A percentile compares a stretch with the other conserved stretches of the same genome.
These are phyloP conservation scores for Penicillium verrucosum DNA, from an alignment of 2,329 filamentous ascomycete species.

Conservation along the genomic window DNA sequence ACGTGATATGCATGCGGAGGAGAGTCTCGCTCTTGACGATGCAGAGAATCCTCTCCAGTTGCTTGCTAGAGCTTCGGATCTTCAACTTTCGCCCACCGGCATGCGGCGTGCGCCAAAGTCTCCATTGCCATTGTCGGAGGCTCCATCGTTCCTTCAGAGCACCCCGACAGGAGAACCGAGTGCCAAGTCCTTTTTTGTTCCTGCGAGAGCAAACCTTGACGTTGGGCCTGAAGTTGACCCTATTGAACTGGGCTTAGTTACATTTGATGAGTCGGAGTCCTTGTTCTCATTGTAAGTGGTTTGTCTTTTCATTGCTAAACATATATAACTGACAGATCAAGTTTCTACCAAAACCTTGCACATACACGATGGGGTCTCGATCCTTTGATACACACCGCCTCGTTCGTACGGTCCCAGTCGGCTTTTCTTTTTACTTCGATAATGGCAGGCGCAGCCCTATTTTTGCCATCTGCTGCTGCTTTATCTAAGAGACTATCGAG, in stretches of 20 bases:
- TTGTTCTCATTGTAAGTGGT: conserved; percentile 61
- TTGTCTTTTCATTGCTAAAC: not conserved
- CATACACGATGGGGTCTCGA: conserved; percentile 74
- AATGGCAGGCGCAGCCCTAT: conserved; percentile 65
- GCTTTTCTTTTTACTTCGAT: conserved; percentile 71
- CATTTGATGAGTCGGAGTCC: conserved; percentile 60
- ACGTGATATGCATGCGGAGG: conserved; percentile 38
- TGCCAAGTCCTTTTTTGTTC: conserved; percentile 65
- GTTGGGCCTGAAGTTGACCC: conserved; percentile 64
- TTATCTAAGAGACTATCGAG: conserved; percentile 63
- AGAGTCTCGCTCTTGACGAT: conserved; percentile 63
- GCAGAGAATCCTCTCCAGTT: conserved; percentile 73
- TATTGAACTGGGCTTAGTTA: conserved; percentile 66
- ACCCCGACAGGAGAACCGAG: conserved; percentile 8
- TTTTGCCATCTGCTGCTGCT: conserved; percentile 61
- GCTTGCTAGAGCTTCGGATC: conserved; percentile 68
- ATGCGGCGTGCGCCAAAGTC: conserved; percentile 20
- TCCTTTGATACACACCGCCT: conserved; percentile 61
- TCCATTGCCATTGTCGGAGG: conserved; percentile 33
- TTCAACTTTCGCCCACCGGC: conserved; percentile 52
- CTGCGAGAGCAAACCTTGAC: conserved; percentile 62
- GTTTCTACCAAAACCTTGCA: conserved; percentile 66
- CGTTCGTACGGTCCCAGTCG: conserved; percentile 65
- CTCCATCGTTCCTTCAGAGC: conserved; percentile 32
- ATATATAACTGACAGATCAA: conserved; percentile 29